phyloP scores from a whole-genome alignment of 1,284 basidiomycete genomes.

The Trametes versicolor region DNA sequence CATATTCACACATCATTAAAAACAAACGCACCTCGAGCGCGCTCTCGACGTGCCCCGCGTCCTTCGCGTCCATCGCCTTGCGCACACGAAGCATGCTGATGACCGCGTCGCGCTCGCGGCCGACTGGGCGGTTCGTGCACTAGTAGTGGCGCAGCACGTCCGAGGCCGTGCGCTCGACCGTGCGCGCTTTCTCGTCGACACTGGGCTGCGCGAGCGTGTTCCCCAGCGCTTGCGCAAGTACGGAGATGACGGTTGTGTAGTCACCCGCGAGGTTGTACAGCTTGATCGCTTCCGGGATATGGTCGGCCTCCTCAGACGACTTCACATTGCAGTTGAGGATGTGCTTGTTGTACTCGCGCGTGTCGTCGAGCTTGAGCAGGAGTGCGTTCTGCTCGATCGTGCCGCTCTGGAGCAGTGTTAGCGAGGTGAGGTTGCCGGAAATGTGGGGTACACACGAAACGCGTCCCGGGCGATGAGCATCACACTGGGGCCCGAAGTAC shows the following conservation, averaged over 20 bases:
- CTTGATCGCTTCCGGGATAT: constrained; percentile 92
- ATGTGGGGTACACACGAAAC: constrained; percentile 69
- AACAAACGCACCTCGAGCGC: constrained; percentile 77
- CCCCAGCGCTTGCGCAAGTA: constrained; percentile 92
- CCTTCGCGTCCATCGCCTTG: constrained; percentile 84
- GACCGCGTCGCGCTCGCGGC: constrained; percentile 82
- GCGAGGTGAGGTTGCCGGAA: neutral
- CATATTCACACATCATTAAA: neutral
- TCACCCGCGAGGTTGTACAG: constrained; percentile 96
- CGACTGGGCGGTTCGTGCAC: constrained; percentile 77
- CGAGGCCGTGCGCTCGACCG: constrained; percentile 81
- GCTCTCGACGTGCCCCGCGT: constrained; percentile 76
- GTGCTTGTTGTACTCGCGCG: constrained; percentile 80
- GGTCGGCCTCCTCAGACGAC: constrained; percentile 80
- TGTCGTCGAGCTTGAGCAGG: constrained; percentile 79
- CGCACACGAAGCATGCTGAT: constrained; percentile 84
- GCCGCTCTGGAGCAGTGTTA: constrained; percentile 66
- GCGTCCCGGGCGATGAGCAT: constrained; percentile 67
- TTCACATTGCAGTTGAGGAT: constrained; percentile 87
- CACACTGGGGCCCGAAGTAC: neutral
- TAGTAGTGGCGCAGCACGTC: constrained; percentile 93
- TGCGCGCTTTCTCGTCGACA: constrained; percentile 71
- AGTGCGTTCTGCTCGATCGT: constrained; percentile 86
- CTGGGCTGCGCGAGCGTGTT: constrained; percentile 79
- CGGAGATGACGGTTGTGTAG: constrained; percentile 88